Evolutionary conservation across 345 rosid genomes (phyloP).

Genomic region (Microcos paniculata): DNA sequence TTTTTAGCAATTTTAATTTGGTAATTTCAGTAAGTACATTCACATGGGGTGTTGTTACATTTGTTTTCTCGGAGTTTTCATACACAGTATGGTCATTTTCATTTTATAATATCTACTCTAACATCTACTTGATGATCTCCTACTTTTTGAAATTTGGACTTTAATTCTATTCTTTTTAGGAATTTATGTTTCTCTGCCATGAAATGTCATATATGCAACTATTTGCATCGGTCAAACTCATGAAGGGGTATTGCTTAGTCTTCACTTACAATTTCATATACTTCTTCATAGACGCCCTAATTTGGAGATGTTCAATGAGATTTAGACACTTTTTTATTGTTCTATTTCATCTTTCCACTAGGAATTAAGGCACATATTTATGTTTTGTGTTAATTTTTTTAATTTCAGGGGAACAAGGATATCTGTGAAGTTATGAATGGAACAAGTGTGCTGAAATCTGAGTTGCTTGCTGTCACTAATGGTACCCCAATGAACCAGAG

Average conservation of each 20-base stretch:
- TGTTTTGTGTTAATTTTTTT: conserved; percentile 2
- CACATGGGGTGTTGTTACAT: not conserved
- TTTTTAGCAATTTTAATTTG: conserved; percentile 5
- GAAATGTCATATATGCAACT: conserved; percentile 3
- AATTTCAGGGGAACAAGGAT: conserved; percentile 32
- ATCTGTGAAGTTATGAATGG: conserved; percentile 9
- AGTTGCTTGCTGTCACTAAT: conserved; percentile 18
- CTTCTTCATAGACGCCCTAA: not conserved
- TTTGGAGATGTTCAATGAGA: not conserved
- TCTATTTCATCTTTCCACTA: not conserved
- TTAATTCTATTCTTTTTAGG: not conserved
- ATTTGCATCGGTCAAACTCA: not conserved
- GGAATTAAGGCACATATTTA: conserved; percentile 5
- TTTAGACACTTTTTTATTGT: not conserved
- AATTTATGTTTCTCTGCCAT: conserved; percentile 2
- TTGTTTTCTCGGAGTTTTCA: too few relatives aligned
- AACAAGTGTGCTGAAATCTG: conserved; percentile 15
- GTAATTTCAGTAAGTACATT: conserved; percentile 6
- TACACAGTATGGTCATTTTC: too few relatives aligned
- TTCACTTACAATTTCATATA: not conserved
- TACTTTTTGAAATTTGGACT: not conserved
- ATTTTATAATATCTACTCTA: not conserved
- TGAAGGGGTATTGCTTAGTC: not conserved
- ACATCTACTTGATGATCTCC: not conserved
- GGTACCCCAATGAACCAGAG: conserved; percentile 19